Base-by-base conservation (phyloP, 495 filamentous ascomycete genomes). In the Elaphomyces granulatus region DNA sequence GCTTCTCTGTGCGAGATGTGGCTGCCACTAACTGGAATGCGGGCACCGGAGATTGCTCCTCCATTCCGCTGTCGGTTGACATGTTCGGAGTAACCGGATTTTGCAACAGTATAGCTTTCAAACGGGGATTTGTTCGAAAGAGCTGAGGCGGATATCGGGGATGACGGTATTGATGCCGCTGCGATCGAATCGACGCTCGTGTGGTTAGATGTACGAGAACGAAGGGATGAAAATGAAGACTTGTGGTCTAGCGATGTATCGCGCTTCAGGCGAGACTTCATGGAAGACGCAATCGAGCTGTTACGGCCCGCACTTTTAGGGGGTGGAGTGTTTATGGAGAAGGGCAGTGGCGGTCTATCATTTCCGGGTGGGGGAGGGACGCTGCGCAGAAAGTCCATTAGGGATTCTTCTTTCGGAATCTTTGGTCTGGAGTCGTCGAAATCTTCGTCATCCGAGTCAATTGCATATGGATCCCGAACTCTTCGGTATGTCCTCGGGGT, bases 381-480 rank as follows among this genome's bases (percentile, higher is more conserved):
- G 47, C 72, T 87, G 37, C 72, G 74, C 38, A 99, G 64, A 65
- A 99, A 99, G 48, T 99, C 92, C 21, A 84, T 74, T 35, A 95
- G 55, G 50, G 81, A 86, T 54, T 78, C 74, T 42, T 78, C 72
- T 37, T 71, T 53, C n/a, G n/a, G n/a, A 4, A 66, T 63, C n/a
- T 55, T 53, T 15, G 60, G 56, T 32, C 67, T 67, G 4, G 60
- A 47, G 12, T 78, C 61, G 12, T 79, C 75, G 1, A 67, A 63
- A 2, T 84, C 75, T 15, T 87, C 81, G 45, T 87, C 83, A 44
- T 81, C 83, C 31, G 78, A 69, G 46, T 94, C 88, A 42, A 96
- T 82, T 23, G 87, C 81, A 48, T 95, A 96, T 1, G 90, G 88
- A 50, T 99, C 92, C 32, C 71, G 80, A 32, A 83, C 75, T 18